Conservation (phyloP, 768 basidiomycete species). For the Rubroboletus satanas region DNA sequence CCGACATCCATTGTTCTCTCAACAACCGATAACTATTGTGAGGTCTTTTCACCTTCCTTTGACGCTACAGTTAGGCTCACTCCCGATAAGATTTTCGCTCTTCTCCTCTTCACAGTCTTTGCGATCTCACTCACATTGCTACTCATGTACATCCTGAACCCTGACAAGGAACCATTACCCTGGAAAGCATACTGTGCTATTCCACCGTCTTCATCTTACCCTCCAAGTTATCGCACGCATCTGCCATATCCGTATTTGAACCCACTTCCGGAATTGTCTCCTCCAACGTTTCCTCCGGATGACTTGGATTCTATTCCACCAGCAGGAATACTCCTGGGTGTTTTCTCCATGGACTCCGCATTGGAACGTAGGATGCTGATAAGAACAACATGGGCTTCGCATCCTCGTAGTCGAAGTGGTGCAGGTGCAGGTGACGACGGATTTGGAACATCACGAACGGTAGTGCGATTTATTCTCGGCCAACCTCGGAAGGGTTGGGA, state of each 20-base stretch:
- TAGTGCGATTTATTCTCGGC: constrained; percentile 88
- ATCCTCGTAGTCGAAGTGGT: constrained; percentile 72
- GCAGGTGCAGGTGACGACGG: constrained; percentile 67
- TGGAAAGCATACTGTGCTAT: constrained; percentile 92
- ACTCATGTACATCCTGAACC: constrained; percentile 90
- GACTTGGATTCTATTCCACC: constrained; percentile 74
- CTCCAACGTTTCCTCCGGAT: constrained; percentile 63
- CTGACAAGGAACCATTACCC: constrained; percentile 91
- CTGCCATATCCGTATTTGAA: constrained; percentile 38
- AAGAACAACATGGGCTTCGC: constrained; percentile 85
- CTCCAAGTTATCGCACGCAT: constrained; percentile 41
- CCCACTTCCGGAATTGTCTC: constrained; percentile 25
- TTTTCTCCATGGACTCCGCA: constrained; percentile 84
- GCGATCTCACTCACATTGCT: constrained; percentile 81
- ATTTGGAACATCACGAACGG: constrained; percentile 72
- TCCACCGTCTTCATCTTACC: constrained; percentile 45
- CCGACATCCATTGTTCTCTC: constrained; percentile 73
- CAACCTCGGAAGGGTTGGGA: constrained; percentile 79
- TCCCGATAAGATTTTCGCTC: constrained; percentile 53
- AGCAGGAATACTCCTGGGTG: constrained; percentile 82
- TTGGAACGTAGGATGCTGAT: constrained; percentile 85
- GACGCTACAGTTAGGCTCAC: constrained; percentile 16
- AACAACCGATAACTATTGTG: constrained; percentile 78
- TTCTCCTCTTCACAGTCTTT: constrained; percentile 75
- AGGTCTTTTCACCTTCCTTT: constrained; percentile 27